phyloP scores from a whole-genome alignment of 1,284 basidiomycete species.

The Cutaneotrichosporon sp. region DNA sequence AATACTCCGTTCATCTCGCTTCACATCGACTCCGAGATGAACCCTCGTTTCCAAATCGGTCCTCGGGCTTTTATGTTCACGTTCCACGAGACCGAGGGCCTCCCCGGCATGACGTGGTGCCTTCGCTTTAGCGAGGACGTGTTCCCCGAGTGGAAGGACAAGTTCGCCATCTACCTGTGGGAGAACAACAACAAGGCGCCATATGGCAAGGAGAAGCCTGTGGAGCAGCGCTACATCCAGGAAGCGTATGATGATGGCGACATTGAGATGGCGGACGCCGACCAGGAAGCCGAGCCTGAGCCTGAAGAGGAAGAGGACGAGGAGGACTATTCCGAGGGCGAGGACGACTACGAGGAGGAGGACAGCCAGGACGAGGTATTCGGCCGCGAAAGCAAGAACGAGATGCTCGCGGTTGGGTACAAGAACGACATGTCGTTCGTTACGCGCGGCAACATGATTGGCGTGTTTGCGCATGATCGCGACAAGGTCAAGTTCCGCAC shows the following conservation, averaged over 20 bases:
- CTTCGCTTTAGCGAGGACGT: constrained; percentile 66
- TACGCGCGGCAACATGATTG: constrained; percentile 91
- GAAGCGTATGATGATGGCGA: constrained; percentile 69
- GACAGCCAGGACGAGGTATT: constrained; percentile 55
- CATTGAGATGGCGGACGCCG: constrained; percentile 73
- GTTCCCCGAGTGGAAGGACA: constrained; percentile 65
- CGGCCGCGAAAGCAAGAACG: constrained; percentile 68
- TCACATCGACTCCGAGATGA: constrained; percentile 58
- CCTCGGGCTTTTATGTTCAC: constrained; percentile 68
- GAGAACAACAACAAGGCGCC: constrained; percentile 72
- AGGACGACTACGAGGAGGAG: constrained; percentile 60
- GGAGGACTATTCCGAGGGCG: constrained; percentile 57
- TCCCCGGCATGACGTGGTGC: constrained; percentile 73
- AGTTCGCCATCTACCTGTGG: constrained; percentile 75
- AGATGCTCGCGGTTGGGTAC: constrained; percentile 90
- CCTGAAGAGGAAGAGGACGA: constrained; percentile 57
- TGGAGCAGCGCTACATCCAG: constrained; percentile 63
- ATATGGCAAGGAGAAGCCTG: constrained; percentile 79
- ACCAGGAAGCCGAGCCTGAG: constrained; percentile 51
- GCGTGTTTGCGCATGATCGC: constrained; percentile 88
- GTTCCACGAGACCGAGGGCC: constrained; percentile 57
- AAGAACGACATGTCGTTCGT: constrained; percentile 96
- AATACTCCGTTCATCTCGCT: constrained; percentile 50
- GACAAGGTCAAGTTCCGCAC: constrained; percentile 82
- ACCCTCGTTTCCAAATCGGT: constrained; percentile 57